Conservation (phyloP, 2,329 filamentous ascomycete species). For the Apiospora saccharicola region DNA sequence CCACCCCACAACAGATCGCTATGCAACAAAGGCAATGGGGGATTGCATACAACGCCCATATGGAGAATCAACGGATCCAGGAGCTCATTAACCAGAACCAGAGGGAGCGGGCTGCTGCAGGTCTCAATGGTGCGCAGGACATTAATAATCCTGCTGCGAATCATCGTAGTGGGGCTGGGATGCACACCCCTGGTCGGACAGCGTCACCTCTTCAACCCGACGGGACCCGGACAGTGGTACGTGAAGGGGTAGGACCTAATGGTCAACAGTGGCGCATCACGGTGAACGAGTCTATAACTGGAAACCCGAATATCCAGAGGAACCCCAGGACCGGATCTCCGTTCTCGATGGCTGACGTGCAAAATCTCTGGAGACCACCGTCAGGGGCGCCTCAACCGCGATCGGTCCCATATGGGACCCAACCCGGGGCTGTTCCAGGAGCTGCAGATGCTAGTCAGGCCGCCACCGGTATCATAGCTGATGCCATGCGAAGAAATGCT, state of each 20-base stretch:
- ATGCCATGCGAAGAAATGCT: conserved; percentile 59
- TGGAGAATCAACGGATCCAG: conserved; percentile 49
- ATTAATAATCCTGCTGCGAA: conserved; percentile 29
- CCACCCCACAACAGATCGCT: conserved; percentile 1
- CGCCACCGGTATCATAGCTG: conserved; percentile 51
- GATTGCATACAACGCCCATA: conserved; percentile 50
- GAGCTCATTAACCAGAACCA: conserved; percentile 52
- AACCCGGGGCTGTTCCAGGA: conserved; percentile 45
- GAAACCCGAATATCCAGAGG: conserved; percentile 31
- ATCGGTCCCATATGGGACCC: conserved; percentile 38
- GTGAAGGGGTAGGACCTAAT: conserved; percentile 58
- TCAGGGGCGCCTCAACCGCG: conserved; percentile 32
- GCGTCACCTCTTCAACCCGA: conserved; percentile 45
- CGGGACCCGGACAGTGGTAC: conserved; percentile 52
- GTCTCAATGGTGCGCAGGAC: conserved; percentile 51
- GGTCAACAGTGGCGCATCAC: conserved; percentile 61
- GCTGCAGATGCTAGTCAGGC: conserved; percentile 52
- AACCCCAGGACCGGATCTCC: conserved; percentile 33
- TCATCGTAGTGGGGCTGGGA: conserved; percentile 36
- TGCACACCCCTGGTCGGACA: conserved; percentile 38
- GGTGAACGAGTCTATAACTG: conserved; percentile 51
- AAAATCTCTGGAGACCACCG: conserved; percentile 28
- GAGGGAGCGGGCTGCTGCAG: conserved; percentile 48
- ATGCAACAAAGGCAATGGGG: conserved; percentile 30
- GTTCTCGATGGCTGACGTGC: conserved; percentile 32